phyloP scores from a whole-genome alignment of 805 yeast genomes.

The Wickerhamiella shivajii region DNA sequence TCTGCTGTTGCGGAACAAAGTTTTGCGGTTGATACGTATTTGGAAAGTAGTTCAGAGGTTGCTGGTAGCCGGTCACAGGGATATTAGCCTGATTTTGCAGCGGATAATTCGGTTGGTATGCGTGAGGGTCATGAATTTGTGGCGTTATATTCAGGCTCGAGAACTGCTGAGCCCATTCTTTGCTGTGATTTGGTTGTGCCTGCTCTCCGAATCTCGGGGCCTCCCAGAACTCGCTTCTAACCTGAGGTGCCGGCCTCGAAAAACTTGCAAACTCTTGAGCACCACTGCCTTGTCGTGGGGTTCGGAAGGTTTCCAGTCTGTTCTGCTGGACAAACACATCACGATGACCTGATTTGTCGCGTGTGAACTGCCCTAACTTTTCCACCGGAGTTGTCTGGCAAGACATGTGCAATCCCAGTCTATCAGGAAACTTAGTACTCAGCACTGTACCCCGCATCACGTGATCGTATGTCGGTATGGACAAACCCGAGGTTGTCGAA shows the following conservation, averaged over 20 bases:
- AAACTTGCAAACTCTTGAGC: not conserved
- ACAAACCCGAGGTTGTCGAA: too few species aligned
- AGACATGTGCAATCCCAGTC: too few species aligned
- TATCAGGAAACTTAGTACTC: too few species aligned
- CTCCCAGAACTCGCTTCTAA: not conserved
- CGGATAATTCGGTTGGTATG: not conserved
- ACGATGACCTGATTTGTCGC: conserved; percentile 1
- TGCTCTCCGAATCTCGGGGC: not conserved
- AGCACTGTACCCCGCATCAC: too few species aligned
- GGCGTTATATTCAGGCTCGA: conserved; percentile 1
- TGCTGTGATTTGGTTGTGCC: not conserved
- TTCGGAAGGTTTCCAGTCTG: not conserved
- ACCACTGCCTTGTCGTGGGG: not conserved
- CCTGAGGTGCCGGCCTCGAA: not conserved
- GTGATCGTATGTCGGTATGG: too few species aligned
- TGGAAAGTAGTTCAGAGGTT: conserved; percentile 1
- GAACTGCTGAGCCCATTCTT: conserved; percentile 7
- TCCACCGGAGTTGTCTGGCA: conserved; percentile 1
- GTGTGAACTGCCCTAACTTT: not conserved
- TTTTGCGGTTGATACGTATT: not conserved
- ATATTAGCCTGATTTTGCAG: not conserved
- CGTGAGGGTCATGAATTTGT: not conserved
- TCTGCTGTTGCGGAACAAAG: not conserved
- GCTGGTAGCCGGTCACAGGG: conserved; percentile 1
- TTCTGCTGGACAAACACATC: not conserved